These are phyloP conservation scores for Nicotiana noctiflora DNA, from an alignment of 257 asterid species.

Conservation along the genomic window DNA sequence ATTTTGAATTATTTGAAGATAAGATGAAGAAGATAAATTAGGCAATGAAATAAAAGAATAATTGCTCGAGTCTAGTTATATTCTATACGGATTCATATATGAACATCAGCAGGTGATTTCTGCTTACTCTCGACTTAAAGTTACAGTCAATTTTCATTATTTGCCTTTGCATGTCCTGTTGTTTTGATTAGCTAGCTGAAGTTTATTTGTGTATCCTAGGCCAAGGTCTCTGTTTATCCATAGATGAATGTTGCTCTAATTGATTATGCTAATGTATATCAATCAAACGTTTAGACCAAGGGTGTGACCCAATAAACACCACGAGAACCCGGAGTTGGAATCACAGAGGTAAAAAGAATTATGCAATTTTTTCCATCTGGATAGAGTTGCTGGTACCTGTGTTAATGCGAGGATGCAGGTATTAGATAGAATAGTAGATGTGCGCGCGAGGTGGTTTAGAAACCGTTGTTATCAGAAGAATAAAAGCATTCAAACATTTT, in stretches of 20 bases:
- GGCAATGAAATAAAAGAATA: neutral
- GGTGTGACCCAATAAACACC: no score
- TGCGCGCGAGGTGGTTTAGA: neutral
- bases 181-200: neutral
- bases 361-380: neutral
- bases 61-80: neutral
- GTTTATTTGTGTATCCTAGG: neutral
- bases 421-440: neutral
- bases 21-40: neutral
- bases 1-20: neutral
- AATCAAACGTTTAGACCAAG: neutral
- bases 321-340: neutral
- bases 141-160: neutral
- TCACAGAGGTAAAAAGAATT: neutral
- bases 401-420: neutral
- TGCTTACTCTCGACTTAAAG: neutral
- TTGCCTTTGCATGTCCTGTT: neutral
- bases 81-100: neutral
- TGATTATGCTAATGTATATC: neutral
- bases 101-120: neutral
- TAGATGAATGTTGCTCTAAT: neutral
- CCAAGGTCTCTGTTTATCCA: neutral
- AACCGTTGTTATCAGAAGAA: neutral
- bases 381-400: neutral
- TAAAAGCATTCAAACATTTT: neutral